These are phyloP conservation scores for Talaromyces piceae DNA, from an alignment of 2,329 filamentous ascomycete genomes.

Conservation along the genomic window DNA sequence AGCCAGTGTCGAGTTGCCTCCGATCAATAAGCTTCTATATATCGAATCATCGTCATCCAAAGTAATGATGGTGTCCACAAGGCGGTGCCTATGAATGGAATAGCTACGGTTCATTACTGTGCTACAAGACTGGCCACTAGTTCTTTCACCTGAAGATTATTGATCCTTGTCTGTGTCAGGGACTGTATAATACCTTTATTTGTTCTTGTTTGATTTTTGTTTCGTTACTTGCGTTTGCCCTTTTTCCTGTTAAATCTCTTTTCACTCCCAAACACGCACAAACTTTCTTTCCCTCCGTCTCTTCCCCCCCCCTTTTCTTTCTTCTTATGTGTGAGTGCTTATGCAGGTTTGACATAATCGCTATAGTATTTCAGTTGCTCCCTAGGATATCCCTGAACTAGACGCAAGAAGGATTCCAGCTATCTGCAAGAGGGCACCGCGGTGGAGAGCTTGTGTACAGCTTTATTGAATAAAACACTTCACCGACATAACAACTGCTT, in stretches of 20 bases:
- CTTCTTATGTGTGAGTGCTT: too few relatives aligned
- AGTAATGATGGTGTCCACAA: neutral
- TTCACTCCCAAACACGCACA: too few relatives aligned
- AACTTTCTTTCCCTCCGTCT: too few relatives aligned
- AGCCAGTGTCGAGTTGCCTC: neutral
- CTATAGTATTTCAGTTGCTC: neutral
- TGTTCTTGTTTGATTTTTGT: neutral
- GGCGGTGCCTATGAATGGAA: neutral
- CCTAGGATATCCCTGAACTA: neutral
- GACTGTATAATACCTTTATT: slow-evolving; percentile 2
- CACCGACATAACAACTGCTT: neutral
- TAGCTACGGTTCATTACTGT: neutral
- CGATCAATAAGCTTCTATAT: neutral
- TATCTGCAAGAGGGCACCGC: slow-evolving; percentile 1
- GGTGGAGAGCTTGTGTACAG: neutral
- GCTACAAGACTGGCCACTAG: neutral
- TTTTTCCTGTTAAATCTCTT: neutral
- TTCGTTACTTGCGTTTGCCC: too few relatives aligned
- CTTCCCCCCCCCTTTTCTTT: too few relatives aligned
- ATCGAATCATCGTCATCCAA: neutral
- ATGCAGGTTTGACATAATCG: too few relatives aligned
- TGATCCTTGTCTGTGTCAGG: neutral
- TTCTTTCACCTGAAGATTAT: neutral
- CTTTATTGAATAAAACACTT: neutral
- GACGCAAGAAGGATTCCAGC: neutral